Conservation (phyloP, 768 basidiomycete species). For the Myochromella boudieri region DNA sequence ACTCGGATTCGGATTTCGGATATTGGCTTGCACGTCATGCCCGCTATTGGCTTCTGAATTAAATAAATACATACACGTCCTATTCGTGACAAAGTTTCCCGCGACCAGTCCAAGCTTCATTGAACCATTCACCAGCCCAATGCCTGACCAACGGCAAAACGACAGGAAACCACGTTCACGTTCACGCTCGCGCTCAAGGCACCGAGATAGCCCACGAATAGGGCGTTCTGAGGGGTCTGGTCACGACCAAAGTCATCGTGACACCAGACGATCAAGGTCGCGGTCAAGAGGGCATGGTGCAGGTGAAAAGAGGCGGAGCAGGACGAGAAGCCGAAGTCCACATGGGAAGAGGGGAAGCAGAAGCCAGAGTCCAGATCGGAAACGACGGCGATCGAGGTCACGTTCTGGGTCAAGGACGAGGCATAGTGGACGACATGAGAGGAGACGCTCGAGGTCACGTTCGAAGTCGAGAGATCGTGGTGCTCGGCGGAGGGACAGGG, state of each 20-base stretch:
- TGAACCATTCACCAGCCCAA: background rate
- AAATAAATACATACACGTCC: too few species aligned
- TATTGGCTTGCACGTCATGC: conserved; percentile 13
- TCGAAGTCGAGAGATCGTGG: conserved; percentile 25
- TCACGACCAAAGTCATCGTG: conserved; percentile 1
- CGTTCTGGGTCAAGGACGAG: conserved; percentile 31
- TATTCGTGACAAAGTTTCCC: too few species aligned
- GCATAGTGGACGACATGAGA: conserved; percentile 29
- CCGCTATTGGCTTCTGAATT: background rate
- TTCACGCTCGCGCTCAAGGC: too few species aligned
- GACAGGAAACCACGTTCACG: conserved; percentile 1
- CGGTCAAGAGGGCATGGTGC: background rate
- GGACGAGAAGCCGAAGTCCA: conserved; percentile 21
- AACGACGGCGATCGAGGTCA: conserved; percentile 33
- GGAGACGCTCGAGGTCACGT: conserved; percentile 33
- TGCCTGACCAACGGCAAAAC: conserved; percentile 7
- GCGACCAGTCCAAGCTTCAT: background rate
- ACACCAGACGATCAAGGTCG: background rate
- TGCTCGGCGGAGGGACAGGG: too few species aligned
- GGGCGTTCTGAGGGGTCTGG: too few species aligned
- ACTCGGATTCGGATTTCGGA: conserved; percentile 9
- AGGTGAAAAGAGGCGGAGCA: conserved; percentile 3
- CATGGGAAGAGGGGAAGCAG: conserved; percentile 16
- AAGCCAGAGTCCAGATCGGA: conserved; percentile 32
- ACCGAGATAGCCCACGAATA: too few species aligned